A percentile compares a stretch with the other conserved stretches of the same genome.
These are phyloP conservation scores for Colletotrichum sp. DNA, from an alignment of 2,329 filamentous ascomycete genomes.

Conservation along the genomic window DNA sequence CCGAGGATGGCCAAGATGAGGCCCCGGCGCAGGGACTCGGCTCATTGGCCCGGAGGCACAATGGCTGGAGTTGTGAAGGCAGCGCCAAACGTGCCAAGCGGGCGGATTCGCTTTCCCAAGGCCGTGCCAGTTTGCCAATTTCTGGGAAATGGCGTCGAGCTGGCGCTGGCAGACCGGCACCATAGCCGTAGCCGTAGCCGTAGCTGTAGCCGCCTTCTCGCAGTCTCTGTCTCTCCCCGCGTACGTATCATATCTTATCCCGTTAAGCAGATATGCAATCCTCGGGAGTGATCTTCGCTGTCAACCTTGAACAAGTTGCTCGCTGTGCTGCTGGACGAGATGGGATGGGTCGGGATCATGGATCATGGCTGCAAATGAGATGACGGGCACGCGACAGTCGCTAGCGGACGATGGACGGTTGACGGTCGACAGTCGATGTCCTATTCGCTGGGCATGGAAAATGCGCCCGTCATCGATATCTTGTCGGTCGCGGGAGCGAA, in stretches of 20 bases:
- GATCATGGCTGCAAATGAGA: background rate
- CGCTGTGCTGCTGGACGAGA: background rate
- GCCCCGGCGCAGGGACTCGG: background rate
- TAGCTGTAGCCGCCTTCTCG: background rate
- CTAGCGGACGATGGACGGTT: background rate
- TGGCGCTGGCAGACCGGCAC: background rate
- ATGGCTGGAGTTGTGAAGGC: background rate
- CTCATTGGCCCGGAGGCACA: background rate
- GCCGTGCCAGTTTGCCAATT: background rate
- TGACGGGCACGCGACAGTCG: slow-evolving; percentile 5
- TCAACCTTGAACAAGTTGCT: background rate
- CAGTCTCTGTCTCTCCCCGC: background rate
- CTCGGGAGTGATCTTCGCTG: background rate
- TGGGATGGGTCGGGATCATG: background rate
- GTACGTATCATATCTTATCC: background rate
- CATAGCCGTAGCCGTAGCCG: background rate
- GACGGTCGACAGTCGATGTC: background rate
- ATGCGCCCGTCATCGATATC: slow-evolving; percentile 6
- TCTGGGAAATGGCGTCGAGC: background rate
- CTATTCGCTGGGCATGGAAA: background rate
- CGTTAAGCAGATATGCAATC: background rate
- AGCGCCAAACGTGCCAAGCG: slow-evolving; percentile 6
- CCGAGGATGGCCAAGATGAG: slow-evolving; percentile 3
- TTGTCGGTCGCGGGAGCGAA: background rate
- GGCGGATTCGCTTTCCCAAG: background rate